Conservation (phyloP, 306 rosid genomes). For the Glycyrrhiza uralensis region DNA sequence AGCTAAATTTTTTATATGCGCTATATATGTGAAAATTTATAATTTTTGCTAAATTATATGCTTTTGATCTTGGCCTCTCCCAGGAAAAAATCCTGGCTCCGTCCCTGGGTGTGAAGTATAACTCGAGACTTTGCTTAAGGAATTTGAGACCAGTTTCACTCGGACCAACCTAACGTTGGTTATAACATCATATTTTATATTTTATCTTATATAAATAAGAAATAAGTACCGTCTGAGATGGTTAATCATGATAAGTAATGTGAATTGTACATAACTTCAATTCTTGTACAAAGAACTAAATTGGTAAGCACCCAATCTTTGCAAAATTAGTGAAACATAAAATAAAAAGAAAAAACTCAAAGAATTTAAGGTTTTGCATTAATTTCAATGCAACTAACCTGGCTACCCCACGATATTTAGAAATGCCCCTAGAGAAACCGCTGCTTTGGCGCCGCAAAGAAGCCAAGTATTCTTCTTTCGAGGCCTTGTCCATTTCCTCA, state of each 20-base stretch:
- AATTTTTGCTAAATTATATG: too few relatives aligned
- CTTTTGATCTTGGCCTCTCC: too few relatives aligned
- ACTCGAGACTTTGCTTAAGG: too few relatives aligned
- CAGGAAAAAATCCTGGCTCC: too few relatives aligned
- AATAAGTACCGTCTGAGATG: neutral
- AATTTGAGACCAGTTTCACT: too few relatives aligned
- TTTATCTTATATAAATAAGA: too few relatives aligned
- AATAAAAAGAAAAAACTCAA: neutral
- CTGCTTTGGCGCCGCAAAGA: constrained; percentile 74
- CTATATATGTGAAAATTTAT: too few relatives aligned
- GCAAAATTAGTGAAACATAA: too few relatives aligned
- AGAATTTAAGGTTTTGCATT: neutral
- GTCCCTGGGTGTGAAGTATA: too few relatives aligned
- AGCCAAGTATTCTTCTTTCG: constrained; percentile 79
- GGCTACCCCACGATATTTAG: constrained; percentile 94
- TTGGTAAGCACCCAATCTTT: neutral
- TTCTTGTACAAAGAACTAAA: neutral
- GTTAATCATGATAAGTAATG: neutral
- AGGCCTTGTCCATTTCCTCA: constrained; percentile 64
- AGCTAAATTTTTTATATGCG: too few relatives aligned
- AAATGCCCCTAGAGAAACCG: constrained; percentile 92
- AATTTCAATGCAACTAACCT: constrained; percentile 35
- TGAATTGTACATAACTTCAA: neutral
- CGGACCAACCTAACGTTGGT: too few relatives aligned
- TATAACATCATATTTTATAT: neutral